Evolutionary conservation across 306 rosid species (phyloP).

Genomic region (Quercus robur): DNA sequence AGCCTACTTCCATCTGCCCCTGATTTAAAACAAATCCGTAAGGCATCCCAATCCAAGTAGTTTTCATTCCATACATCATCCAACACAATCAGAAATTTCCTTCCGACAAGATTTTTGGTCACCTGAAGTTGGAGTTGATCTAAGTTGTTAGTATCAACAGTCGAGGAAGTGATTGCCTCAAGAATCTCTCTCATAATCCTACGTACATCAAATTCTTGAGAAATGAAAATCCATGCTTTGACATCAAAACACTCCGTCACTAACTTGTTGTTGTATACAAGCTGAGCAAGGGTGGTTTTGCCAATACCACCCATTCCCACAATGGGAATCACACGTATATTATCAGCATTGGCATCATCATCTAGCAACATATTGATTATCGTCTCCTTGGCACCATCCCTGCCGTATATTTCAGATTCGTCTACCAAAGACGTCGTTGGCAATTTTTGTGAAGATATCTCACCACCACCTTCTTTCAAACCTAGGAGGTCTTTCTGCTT

Average conservation of each 20-base stretch:
- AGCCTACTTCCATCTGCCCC: constrained; percentile 22
- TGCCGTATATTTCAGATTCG: constrained; percentile 19
- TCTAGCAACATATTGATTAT: background rate
- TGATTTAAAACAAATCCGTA: constrained; percentile 12
- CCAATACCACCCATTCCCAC: constrained; percentile 15
- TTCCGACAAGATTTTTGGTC: background rate
- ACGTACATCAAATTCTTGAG: constrained; percentile 1
- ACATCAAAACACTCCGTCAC: constrained; percentile 3
- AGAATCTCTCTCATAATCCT: background rate
- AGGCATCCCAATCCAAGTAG: constrained; percentile 13
- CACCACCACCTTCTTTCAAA: background rate
- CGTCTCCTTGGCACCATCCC: constrained; percentile 8
- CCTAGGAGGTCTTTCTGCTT: constrained; percentile 1
- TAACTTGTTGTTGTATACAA: background rate
- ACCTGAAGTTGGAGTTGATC: background rate
- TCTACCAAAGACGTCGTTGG: background rate
- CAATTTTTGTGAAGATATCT: too few species aligned
- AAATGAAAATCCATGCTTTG: constrained; percentile 10
- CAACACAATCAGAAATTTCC: constrained; percentile 26
- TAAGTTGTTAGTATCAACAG: constrained; percentile 6
- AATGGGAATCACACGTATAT: background rate
- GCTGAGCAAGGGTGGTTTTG: constrained; percentile 15
- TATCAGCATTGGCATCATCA: background rate
- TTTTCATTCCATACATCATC: constrained; percentile 40
- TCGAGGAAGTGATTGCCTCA: constrained; percentile 11